Percentiles rank a stretch among this genome's conserved stretches.
These are phyloP conservation scores for Lepiota venenata DNA, from an alignment of 768 basidiomycete species.

Conservation along the genomic window DNA sequence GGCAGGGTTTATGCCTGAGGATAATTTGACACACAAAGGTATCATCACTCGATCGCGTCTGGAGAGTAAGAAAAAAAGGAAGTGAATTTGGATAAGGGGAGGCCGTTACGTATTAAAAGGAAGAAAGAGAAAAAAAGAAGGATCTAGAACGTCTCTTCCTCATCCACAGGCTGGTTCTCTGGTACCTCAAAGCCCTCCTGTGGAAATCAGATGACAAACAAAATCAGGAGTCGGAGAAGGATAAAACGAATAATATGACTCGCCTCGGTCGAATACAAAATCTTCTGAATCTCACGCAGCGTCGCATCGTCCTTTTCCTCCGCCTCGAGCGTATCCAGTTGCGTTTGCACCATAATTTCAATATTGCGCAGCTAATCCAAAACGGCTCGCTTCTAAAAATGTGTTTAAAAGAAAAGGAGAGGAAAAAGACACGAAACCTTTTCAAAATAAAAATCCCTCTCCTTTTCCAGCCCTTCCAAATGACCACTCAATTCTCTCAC, in stretches of 20 bases:
- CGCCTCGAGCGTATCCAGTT: conserved; percentile 58
- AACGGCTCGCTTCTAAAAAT: neutral
- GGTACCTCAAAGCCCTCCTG: conserved; percentile 96
- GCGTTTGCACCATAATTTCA: conserved; percentile 87
- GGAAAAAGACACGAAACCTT: too few relatives aligned
- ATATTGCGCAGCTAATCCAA: conserved; percentile 81
- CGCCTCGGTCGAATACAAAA: conserved; percentile 94
- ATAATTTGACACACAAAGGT: too few relatives aligned
- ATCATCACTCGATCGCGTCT: too few relatives aligned
- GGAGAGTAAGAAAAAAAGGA: too few relatives aligned
- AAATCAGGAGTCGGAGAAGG: too few relatives aligned
- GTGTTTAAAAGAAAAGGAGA: too few relatives aligned
- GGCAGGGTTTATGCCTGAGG: too few relatives aligned
- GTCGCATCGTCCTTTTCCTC: conserved; percentile 56
- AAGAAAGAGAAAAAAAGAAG: too few relatives aligned
- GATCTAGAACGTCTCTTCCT: conserved; percentile 74
- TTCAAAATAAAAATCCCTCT: conserved; percentile 97
- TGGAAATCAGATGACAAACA: neutral
- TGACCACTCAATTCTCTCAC: conserved; percentile 78
- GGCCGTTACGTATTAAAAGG: too few relatives aligned
- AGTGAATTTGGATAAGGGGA: too few relatives aligned
- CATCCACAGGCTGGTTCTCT: conserved; percentile 56
- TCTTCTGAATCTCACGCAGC: conserved; percentile 82
- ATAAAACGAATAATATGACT: too few relatives aligned
- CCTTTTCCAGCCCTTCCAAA: conserved; percentile 92